Percentiles rank a stretch among this genome's conserved stretches.
These are phyloP conservation scores for Lantana camara DNA, from an alignment of 257 asterid genomes.

Conservation along the genomic window DNA sequence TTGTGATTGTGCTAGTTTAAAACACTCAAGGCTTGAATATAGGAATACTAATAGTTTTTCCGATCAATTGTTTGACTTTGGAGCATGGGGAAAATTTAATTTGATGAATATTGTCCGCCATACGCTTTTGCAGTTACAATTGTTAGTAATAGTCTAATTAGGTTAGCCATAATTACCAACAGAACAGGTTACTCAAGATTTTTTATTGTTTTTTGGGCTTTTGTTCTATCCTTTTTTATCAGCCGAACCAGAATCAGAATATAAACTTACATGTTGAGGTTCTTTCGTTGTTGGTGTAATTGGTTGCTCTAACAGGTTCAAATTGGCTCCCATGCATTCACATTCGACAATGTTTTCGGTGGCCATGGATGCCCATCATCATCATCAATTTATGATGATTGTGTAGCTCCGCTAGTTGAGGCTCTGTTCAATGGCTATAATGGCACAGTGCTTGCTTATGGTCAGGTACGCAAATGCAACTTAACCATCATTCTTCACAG, in stretches of 20 bases:
- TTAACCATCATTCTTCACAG: neutral
- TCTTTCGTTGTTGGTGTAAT: slow-evolving; percentile 17
- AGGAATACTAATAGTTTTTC: neutral
- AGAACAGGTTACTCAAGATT: neutral
- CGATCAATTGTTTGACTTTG: neutral
- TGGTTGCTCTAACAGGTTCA: slow-evolving; percentile 69
- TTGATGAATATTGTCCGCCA: neutral
- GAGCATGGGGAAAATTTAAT: neutral
- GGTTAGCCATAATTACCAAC: neutral
- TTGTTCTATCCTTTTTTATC: neutral
- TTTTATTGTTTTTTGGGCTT: neutral
- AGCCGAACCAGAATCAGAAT: neutral
- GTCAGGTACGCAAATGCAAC: slow-evolving; percentile 57
- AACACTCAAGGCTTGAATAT: no score
- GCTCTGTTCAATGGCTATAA: slow-evolving; percentile 86
- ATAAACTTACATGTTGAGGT: neutral
- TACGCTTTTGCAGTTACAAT: neutral
- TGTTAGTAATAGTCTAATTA: neutral
- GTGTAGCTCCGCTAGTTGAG: slow-evolving; percentile 82
- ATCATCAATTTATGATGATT: slow-evolving; percentile 68
- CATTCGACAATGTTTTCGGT: slow-evolving; percentile 86
- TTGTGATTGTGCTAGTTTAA: no score
- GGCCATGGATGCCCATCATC: slow-evolving; percentile 61
- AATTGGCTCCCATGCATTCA: slow-evolving; percentile 92
- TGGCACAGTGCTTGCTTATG: slow-evolving; percentile 96